phyloP scores from a whole-genome alignment of 495 filamentous ascomycete species.

The Durotheca rogersii region DNA sequence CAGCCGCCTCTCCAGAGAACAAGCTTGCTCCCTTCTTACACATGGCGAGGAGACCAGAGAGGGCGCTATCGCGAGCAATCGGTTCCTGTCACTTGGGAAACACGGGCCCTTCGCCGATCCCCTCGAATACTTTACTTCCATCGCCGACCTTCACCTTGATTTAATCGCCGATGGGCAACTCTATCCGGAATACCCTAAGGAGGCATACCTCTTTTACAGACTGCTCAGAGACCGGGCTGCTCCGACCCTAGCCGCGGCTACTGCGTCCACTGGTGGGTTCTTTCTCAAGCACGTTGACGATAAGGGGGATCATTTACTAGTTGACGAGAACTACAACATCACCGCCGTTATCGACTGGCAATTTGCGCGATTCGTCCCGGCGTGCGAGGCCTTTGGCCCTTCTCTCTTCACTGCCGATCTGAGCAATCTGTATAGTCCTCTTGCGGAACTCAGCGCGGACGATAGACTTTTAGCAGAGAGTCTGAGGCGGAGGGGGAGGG shows the following conservation, averaged over 20 bases:
- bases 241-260: too few species aligned
- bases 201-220: slow-evolving; percentile 11
- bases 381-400: slow-evolving; percentile 25
- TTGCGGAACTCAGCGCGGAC: slow-evolving; percentile 5
- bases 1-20: not conserved
- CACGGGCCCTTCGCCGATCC: slow-evolving; percentile 9
- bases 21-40: slow-evolving; percentile 17
- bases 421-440: slow-evolving; percentile 22
- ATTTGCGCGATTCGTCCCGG: too few species aligned
- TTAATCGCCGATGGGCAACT: slow-evolving; percentile 24
- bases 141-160: slow-evolving; percentile 26
- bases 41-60: slow-evolving; percentile 9
- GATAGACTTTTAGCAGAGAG: slow-evolving; percentile 6
- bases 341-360: too few species aligned
- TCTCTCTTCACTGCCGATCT: slow-evolving; percentile 39
- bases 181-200: slow-evolving; percentile 6
- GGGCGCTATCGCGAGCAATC: slow-evolving; percentile 22
- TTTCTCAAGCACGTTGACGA: too few species aligned
- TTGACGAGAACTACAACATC: too few species aligned
- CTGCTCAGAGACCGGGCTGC: not conserved
- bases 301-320: too few species aligned
- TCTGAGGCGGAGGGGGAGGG: not conserved
- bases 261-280: too few species aligned
- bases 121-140: slow-evolving; percentile 12
- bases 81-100: slow-evolving; percentile 8